Evolutionary conservation across 495 filamentous ascomycete genomes (phyloP).

Genomic region (Lasiosphaeriaceae sp.): DNA sequence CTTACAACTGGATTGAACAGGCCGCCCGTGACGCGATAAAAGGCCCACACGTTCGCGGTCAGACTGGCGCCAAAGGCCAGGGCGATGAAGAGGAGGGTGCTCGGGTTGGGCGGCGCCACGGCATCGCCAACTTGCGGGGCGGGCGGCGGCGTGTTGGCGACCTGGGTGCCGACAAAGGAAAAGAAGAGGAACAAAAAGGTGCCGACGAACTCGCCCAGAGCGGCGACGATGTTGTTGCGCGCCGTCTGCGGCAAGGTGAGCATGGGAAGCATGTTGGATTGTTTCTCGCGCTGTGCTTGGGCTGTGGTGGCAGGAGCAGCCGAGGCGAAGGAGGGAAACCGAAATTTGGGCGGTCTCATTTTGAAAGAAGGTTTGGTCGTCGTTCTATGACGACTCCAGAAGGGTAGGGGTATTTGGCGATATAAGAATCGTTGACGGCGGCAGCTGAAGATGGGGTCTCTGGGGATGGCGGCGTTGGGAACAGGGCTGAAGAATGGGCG

Average conservation of each 20-base stretch:
- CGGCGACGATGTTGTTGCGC: slow-evolving; percentile 54
- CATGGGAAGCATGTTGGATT: slow-evolving; percentile 17
- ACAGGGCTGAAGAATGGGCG: too few species aligned
- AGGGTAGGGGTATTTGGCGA: too few species aligned
- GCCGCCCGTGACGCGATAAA: slow-evolving; percentile 76
- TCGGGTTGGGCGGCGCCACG: slow-evolving; percentile 28
- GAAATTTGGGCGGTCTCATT: slow-evolving; percentile 1
- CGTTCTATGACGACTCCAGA: neutral
- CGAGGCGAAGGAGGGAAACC: slow-evolving; percentile 12
- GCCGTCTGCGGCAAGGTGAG: slow-evolving; percentile 11
- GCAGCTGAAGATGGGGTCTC: too few species aligned
- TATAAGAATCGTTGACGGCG: too few species aligned
- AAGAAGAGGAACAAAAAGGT: slow-evolving; percentile 84
- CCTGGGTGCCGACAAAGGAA: slow-evolving; percentile 73
- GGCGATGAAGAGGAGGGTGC: slow-evolving; percentile 62
- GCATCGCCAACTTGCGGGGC: slow-evolving; percentile 21
- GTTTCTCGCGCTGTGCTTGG: neutral
- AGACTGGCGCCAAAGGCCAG: slow-evolving; percentile 72
- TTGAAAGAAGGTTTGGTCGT: neutral
- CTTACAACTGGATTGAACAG: slow-evolving; percentile 72
- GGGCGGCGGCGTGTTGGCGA: slow-evolving; percentile 51
- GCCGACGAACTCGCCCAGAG: slow-evolving; percentile 68
- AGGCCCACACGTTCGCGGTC: slow-evolving; percentile 79
- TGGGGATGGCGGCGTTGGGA: too few species aligned
- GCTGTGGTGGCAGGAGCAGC: neutral